Evolutionary conservation across 345 rosid species (phyloP), one percentile per base, ranked within the genome.

Genomic region (Aethionema arabicum): DNA sequence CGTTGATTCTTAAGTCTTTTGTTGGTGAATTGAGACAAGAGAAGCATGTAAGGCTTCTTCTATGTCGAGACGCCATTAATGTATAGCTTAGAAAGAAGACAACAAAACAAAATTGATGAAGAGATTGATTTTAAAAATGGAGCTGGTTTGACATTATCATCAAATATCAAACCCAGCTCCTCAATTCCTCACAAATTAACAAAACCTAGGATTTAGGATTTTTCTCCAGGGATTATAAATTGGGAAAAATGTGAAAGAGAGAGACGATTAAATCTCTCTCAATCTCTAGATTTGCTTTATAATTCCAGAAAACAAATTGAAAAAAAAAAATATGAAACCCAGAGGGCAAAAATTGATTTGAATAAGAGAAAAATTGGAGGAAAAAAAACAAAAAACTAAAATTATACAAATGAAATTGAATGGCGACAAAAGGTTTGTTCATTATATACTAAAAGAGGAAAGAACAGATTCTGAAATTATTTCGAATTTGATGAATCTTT

Each of bases 21-120:
- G 68, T 68, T n/a, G 56, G 72, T 0, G 80, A 61, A 61, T 27
- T 73, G 10, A 85, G 39, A 72, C 98, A 92, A 67, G 88, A 80
- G 73, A 92, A 92, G 76, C 98, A 92, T 62, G 79, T 78, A 96
- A 85, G 27, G 27, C 27, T 21, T 21, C 27, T 21, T 21, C 27
- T 21, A 21, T 21, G 27, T 21, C 2, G 27, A 21, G 27, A 21
- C 27, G 27, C 27, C 27, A 21, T 14, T 14, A 38, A 62, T 30
- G 52, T 48, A 33, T n/a, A 32, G 8, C 5, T 8, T 39, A 53
- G 0, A 38, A 38, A 50, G 54, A 57, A 11, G 4, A 55, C 21
- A 64, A 64, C 51, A 58, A 52, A 32, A 21, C 27, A 21, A 21
- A 58, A 32, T 44, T 46, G 46, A 0, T 8, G 32, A 40, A 0